Evolutionary conservation across 129 eudicot species (phyloP).

Genomic region (Deinandra increscens): DNA sequence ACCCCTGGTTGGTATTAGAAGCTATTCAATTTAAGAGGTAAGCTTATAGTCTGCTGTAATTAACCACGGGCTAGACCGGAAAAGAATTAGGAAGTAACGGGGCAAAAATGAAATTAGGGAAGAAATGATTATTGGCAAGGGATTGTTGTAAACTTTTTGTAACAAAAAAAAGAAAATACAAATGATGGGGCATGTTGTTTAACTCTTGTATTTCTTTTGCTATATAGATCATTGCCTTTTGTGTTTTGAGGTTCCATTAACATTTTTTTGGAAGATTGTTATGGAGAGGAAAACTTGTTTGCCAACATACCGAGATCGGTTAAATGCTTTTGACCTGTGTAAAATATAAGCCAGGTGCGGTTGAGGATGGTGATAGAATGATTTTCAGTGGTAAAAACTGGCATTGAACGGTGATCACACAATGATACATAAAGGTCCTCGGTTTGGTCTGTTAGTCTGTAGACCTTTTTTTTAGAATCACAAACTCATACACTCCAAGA

Average conservation of each 20-base stretch:
- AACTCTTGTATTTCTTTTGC: slow-evolving; percentile 8
- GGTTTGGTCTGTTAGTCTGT: no score
- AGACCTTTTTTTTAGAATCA: no score
- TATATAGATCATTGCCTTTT: neutral
- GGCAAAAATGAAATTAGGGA: slow-evolving; percentile 1
- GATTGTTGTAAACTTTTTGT: slow-evolving; percentile 11
- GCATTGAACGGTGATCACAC: no score
- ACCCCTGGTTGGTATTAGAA: slow-evolving; percentile 18
- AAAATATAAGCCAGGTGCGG: no score
- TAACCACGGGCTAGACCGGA: neutral
- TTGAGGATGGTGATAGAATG: no score
- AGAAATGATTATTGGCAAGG: neutral
- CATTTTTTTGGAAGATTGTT: neutral
- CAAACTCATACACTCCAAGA: no score
- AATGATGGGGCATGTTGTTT: slow-evolving; percentile 13
- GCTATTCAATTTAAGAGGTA: slow-evolving; percentile 4
- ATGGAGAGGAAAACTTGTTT: no score
- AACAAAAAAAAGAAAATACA: slow-evolving; percentile 10
- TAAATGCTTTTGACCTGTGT: no score
- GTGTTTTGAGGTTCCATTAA: neutral
- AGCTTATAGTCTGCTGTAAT: slow-evolving; percentile 21
- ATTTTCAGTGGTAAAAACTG: no score
- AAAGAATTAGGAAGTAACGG: neutral
- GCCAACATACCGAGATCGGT: no score
- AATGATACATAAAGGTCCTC: no score